Conservation (phyloP, 2,329 filamentous ascomycete species). For the Fusarium gaditjirri region DNA sequence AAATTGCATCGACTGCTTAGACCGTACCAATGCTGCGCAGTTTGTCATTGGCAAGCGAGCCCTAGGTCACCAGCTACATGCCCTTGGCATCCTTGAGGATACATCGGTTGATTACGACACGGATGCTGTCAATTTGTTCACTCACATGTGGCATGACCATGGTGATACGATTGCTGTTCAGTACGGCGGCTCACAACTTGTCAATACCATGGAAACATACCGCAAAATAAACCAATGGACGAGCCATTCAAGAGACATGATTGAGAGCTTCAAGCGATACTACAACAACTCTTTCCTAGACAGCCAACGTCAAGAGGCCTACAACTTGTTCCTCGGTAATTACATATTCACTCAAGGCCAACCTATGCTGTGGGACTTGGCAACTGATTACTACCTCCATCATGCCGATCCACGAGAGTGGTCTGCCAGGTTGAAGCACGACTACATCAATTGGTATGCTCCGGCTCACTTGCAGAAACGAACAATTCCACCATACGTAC, state of each 20-base stretch:
- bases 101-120: constrained; percentile 91
- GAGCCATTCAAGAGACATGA: constrained; percentile 96
- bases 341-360: constrained; percentile 89
- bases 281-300: constrained; percentile 99
- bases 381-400: constrained; percentile 95
- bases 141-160: constrained; percentile 98
- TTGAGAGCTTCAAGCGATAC: constrained; percentile 98
- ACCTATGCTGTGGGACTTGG: constrained; percentile 96
- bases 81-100: constrained; percentile 84
- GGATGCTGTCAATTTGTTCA: constrained; percentile 95
- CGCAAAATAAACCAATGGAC: constrained; percentile 99
- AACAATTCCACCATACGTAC: constrained; percentile 60
- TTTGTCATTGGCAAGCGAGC: constrained; percentile 97
- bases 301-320: constrained; percentile 96
- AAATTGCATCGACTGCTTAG: constrained; percentile 97
- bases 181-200: constrained; percentile 95
- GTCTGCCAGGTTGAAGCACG: constrained; percentile 68
- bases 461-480: constrained; percentile 75
- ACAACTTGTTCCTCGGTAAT: constrained; percentile 96
- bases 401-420: constrained; percentile 84
- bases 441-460: constrained; percentile 93
- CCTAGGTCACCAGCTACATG: constrained; percentile 90
- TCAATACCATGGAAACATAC: constrained; percentile 99
- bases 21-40: constrained; percentile 96
- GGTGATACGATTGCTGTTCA: constrained; percentile 98